A percentile compares a stretch with the other conserved stretches of the same genome.
phyloP scores from a whole-genome alignment of 2,329 filamentous ascomycete genomes.

The Sporothrix phasma region DNA sequence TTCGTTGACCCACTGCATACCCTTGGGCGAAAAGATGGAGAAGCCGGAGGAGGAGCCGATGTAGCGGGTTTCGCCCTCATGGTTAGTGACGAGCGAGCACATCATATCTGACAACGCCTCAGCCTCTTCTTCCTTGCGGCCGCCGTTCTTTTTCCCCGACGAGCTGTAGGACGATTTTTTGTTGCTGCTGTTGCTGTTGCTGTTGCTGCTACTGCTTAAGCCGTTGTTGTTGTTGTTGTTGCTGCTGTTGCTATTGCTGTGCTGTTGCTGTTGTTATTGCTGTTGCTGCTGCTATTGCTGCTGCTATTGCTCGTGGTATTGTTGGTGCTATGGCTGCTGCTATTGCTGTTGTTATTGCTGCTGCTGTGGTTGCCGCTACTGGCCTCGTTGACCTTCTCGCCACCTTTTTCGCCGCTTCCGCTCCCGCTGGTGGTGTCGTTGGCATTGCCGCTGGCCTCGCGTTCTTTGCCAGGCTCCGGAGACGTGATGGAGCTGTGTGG shows the following conservation, averaged over 20 bases:
- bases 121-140: conserved; percentile 57
- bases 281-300: not conserved
- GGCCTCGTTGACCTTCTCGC: not conserved
- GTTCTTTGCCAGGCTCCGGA: conserved; percentile 33
- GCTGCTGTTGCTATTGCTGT: no score
- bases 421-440: not conserved
- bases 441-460: conserved; percentile 20
- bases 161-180: conserved; percentile 23
- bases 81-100: conserved; percentile 94
- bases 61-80: conserved; percentile 87
- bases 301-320: not conserved
- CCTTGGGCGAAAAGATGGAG: conserved; percentile 96
- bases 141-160: conserved; percentile 34
- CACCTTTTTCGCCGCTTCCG: no score
- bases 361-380: not conserved
- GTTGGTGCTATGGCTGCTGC: no score
- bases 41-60: conserved; percentile 96
- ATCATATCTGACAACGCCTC: conserved; percentile 94
- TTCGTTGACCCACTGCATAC: conserved; percentile 96
- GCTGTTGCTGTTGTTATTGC: not conserved
- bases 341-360: not conserved
- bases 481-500: conserved; percentile 47
- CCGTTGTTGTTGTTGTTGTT: no score
- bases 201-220: not conserved
- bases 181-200: not conserved